Evolutionary conservation across 176 grass and related monocot genomes (phyloP).

Genomic region (Cymbopogon citratus): DNA sequence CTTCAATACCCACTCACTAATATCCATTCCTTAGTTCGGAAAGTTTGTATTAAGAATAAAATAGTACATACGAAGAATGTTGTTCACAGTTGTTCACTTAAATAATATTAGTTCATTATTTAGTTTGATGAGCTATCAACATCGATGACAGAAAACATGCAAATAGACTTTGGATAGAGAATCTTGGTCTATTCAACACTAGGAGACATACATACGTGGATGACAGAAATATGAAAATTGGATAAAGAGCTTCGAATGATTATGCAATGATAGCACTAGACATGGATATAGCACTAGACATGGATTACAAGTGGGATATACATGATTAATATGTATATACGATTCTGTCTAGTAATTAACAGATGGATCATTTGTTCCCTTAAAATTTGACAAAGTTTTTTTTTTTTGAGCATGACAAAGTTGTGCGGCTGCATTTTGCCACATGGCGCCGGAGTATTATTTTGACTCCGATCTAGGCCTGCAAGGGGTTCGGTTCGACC

Average conservation of each 20-base stretch:
- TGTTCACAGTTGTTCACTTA: not conserved
- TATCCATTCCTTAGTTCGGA: not conserved
- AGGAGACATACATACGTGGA: not conserved
- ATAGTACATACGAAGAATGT: not conserved
- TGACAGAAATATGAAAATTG: not conserved
- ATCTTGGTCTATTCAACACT: not conserved
- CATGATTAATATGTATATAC: not conserved
- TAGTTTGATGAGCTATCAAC: slow-evolving; percentile 26
- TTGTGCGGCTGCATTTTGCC: not conserved
- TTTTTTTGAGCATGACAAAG: not conserved
- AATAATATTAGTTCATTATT: not conserved
- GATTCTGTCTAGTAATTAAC: not conserved
- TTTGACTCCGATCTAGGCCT: too few relatives aligned
- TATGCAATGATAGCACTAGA: not conserved
- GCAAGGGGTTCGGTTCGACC: too few relatives aligned
- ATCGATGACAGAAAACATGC: not conserved
- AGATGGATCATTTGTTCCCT: not conserved
- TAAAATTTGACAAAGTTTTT: not conserved
- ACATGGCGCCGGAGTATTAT: too few relatives aligned
- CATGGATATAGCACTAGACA: not conserved
- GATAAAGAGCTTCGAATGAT: slow-evolving; percentile 5
- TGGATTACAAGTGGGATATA: slow-evolving; percentile 15
- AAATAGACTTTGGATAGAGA: slow-evolving; percentile 14
- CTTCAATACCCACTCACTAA: too few relatives aligned
- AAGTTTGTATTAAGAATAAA: not conserved